Evolutionary conservation across 83 land plant species (phyloP), one percentile per base, ranked within the genome.

Genomic region (Picea engelmannii): DNA sequence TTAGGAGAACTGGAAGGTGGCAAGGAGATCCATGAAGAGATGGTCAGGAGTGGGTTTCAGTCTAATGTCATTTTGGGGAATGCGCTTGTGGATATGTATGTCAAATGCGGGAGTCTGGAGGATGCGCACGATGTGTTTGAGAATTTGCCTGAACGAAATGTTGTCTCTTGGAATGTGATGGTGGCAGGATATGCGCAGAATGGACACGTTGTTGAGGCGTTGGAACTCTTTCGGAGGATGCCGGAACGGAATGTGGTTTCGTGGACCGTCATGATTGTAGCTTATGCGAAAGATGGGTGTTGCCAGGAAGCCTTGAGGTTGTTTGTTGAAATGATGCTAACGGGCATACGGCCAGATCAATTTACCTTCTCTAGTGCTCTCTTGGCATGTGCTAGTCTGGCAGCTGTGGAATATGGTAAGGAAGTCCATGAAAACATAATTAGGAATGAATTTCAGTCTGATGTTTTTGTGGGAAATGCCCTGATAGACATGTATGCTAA

Each of bases 401-500:
- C 84, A 18, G 60, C 78, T 13, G 20, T 24, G 20, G 13, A 35
- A 23, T 12, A 47, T 21, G 89, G 90, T 6, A 82, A 76, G 71
- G 90, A 85, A 27, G 31, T 91, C 44, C 93, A 86, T 87, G 84
- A 84, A 16, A 59, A 79, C 6, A 62, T 80, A 23, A 20, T 64
- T 6, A 85, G 79, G 31, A 25, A 40, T 49, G 88, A 86, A 18
- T 61, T 82, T 49, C 82, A 66, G 47, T 73, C 79, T 12, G 81
- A 83, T 66, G 58, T 88, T 52, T 82, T 86, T 10, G 90, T 91
- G 23, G 80, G 82, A 71, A 91, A 91, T 76, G 82, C 93, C 27
- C 24, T 85, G 13, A 58, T 91, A 21, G 91, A 91, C 78, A 87
- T 91, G 91, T 91, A 89, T 68, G 87, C 82, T 23, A 87, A 84